Base-by-base conservation (phyloP, 345 rosid genomes). In the Alliaria petiolata region DNA sequence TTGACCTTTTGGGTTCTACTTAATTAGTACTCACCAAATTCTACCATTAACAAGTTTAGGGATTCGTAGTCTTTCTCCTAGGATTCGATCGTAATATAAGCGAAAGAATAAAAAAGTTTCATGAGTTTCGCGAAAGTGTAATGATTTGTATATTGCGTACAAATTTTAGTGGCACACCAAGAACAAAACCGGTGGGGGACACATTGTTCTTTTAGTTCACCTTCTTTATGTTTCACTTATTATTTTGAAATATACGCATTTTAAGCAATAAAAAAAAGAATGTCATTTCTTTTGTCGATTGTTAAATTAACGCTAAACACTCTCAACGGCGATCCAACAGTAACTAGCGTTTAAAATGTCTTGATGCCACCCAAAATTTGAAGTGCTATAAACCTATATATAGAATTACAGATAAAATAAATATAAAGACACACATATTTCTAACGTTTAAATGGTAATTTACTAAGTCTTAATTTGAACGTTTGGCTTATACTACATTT, bases 161-260 rank as follows among this genome's bases (percentile, higher is more conserved):
- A 49, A 26, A 28, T 30, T 43, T 43, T 62, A 71, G 76, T 71
- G 76, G 76, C 55, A 61, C 63, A 62, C 76, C 26, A 52, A 61
- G 46, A 62, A 42, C 42, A 43, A 52, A 71, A 62, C 14, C 51
- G 22, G 76, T 71, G 69, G 63, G 69, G 69, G 45, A 33, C 68
- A n/a, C 60, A 62, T 30, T 67, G 30, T 9, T 43, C 14, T 56
- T n/a, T 1, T 19, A 9, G 22, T 70, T 38, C 68, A 17, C 45
- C 43, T 26, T 59, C 31, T 15, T 59, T 16, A 70, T 13, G 57
- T 38, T 59, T 58, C 40, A 58, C 31, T 26, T 16, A 10, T 22
- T 11, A 1, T 22, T 30, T 45, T 45, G 0, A 0, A 0, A 0
- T 58, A 19, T 31, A 25, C 12, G n/a, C 28, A 47, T 14, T 25